phyloP scores from a whole-genome alignment of 495 filamentous ascomycete genomes.

The Cetradonia linearis region DNA sequence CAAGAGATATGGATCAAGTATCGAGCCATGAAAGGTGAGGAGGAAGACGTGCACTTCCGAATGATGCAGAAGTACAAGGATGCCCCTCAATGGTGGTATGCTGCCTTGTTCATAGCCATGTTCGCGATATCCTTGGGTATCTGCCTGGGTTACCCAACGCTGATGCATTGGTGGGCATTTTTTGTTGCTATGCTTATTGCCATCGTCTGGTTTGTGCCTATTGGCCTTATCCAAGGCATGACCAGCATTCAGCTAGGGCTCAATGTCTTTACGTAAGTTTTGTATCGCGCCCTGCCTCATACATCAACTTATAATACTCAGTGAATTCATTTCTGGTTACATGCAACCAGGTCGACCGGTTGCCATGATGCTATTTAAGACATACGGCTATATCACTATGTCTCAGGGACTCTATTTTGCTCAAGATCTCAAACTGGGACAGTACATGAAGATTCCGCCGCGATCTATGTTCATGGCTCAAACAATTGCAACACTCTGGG shows the following conservation, averaged over 20 bases:
- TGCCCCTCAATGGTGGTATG: conserved; percentile 58
- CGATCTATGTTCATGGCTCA: conserved; percentile 49
- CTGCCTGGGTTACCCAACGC: conserved; percentile 42
- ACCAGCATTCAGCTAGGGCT: conserved; percentile 46
- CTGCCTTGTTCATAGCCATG: conserved; percentile 37
- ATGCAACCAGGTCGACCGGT: conserved; percentile 51
- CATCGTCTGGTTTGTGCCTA: conserved; percentile 41
- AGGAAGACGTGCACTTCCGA: conserved; percentile 55
- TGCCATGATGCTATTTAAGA: conserved; percentile 54
- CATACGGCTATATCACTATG: conserved; percentile 49
- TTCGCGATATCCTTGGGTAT: conserved; percentile 44
- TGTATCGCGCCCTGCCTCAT: too few relatives aligned
- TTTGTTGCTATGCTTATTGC: conserved; percentile 43
- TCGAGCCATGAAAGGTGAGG: conserved; percentile 40
- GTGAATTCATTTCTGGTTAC: conserved; percentile 53
- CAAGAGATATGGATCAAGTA: conserved; percentile 44
- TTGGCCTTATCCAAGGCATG: conserved; percentile 44
- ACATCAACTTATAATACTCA: background rate
- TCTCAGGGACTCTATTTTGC: conserved; percentile 45
- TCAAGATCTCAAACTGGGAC: conserved; percentile 46
- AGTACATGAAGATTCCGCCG: conserved; percentile 60
- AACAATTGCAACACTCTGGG: conserved; percentile 45
- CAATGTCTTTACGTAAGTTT: conserved; percentile 42
- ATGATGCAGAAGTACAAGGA: conserved; percentile 51
- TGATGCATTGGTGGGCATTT: conserved; percentile 44